These are phyloP conservation scores for Papilionanthe hybrid DNA, from an alignment of 116 monocot species.

Conservation along the genomic window DNA sequence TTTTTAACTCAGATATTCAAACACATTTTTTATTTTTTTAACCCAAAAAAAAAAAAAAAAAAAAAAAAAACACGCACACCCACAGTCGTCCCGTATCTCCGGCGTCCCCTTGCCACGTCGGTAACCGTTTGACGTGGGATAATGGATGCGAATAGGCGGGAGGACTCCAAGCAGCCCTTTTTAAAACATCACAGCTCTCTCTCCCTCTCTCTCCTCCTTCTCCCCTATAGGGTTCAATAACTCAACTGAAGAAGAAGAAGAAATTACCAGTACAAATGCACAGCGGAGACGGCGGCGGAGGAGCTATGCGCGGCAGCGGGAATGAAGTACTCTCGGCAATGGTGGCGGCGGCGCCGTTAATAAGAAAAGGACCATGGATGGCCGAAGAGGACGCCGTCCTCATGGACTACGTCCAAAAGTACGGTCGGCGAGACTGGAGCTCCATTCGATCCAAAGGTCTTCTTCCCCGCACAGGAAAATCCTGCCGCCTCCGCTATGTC, in stretches of 20 bases:
- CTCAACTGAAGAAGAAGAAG: neutral
- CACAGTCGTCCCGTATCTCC: too few species aligned
- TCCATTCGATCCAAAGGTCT: constrained; percentile 86
- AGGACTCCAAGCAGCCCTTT: neutral
- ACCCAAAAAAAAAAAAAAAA: too few species aligned
- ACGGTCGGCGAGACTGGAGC: constrained; percentile 86
- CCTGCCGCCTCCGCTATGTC: constrained; percentile 86
- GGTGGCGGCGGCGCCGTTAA: neutral
- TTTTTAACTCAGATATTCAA: too few species aligned
- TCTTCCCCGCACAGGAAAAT: constrained; percentile 72
- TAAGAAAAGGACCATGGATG: constrained; percentile 78
- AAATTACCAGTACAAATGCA: neutral
- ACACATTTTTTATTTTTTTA: too few species aligned
- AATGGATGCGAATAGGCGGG: neutral
- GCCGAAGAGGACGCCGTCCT: constrained; percentile 76
- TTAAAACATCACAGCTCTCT: neutral
- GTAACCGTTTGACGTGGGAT: too few species aligned
- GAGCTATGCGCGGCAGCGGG: neutral
- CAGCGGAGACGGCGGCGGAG: neutral
- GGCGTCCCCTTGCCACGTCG: too few species aligned
- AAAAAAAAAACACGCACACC: too few species aligned
- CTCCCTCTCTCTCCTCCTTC: neutral
- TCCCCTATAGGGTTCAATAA: neutral
- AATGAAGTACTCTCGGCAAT: neutral
- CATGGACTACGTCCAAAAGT: constrained; percentile 48